Evolutionary conservation across 805 yeast genomes (phyloP).

Genomic region (Candida manassasensis): DNA sequence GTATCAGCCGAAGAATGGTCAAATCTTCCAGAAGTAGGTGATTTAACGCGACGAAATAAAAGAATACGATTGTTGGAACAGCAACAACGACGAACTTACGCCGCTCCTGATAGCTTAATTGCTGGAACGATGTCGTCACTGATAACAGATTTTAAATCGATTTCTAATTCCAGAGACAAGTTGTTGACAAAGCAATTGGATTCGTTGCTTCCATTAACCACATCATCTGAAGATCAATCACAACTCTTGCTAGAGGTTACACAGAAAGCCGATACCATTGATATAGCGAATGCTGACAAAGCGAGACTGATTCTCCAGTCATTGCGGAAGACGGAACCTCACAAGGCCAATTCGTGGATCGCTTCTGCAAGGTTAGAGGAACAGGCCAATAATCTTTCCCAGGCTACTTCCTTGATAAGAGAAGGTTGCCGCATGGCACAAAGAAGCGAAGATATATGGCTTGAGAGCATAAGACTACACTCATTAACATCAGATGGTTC

Average conservation of each 20-base stretch:
- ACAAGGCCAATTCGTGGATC: slow-evolving; percentile 76
- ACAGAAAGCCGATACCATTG: background rate
- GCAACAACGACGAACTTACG: slow-evolving; percentile 64
- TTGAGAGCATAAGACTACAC: slow-evolving; percentile 69
- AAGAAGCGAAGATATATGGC: slow-evolving; percentile 70
- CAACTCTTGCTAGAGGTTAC: slow-evolving; percentile 12
- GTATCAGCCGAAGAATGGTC: slow-evolving; percentile 76
- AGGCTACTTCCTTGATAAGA: slow-evolving; percentile 59
- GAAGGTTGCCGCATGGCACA: slow-evolving; percentile 75
- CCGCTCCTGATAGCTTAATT: slow-evolving; percentile 73
- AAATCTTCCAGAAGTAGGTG: slow-evolving; percentile 81
- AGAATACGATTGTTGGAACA: slow-evolving; percentile 60
- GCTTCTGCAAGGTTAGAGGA: slow-evolving; percentile 80
- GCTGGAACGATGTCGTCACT: slow-evolving; percentile 19
- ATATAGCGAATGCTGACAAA: slow-evolving; percentile 23
- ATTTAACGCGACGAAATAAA: slow-evolving; percentile 75
- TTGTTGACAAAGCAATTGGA: slow-evolving; percentile 54
- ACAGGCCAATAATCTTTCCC: slow-evolving; percentile 47
- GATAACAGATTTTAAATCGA: slow-evolving; percentile 44
- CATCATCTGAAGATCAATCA: slow-evolving; percentile 7
- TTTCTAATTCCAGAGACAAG: slow-evolving; percentile 61
- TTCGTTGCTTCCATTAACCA: slow-evolving; percentile 13
- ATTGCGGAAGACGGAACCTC: slow-evolving; percentile 67
- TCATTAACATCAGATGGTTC: slow-evolving; percentile 33
- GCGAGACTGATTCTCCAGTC: slow-evolving; percentile 61